These are phyloP conservation scores for Eucalyptus melliodora DNA, from an alignment of 345 rosid species.

Conservation along the genomic window DNA sequence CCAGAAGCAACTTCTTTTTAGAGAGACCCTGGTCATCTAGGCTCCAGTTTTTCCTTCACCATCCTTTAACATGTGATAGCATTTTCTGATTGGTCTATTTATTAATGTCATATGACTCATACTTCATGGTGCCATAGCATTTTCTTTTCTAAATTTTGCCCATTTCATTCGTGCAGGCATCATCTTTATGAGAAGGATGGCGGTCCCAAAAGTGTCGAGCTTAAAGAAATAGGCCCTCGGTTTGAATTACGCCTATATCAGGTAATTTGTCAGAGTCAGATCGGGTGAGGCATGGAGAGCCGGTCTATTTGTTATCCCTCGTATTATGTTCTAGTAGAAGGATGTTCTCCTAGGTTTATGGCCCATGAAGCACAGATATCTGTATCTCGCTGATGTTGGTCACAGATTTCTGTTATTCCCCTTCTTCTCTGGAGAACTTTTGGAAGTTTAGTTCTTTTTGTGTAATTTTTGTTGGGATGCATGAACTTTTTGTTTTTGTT, in stretches of 20 bases:
- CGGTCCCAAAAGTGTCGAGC: conserved; percentile 74
- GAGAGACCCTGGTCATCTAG: not conserved
- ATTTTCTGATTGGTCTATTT: not conserved
- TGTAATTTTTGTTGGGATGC: not conserved
- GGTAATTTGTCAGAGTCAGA: conserved; percentile 17
- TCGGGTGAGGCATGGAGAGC: not conserved
- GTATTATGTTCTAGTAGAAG: not conserved
- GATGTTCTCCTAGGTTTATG: not conserved
- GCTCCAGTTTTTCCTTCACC: not conserved
- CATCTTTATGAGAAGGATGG: conserved; percentile 65
- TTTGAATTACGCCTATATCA: conserved; percentile 83
- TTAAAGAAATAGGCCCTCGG: conserved; percentile 83
- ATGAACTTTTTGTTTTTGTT: not conserved
- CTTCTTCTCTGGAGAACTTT: not conserved
- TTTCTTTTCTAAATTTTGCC: not conserved
- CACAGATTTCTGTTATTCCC: not conserved
- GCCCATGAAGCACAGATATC: not conserved
- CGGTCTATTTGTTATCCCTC: not conserved
- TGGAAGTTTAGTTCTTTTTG: not conserved
- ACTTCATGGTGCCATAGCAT: not conserved
- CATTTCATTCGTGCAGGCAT: conserved; percentile 30
- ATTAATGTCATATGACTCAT: not conserved
- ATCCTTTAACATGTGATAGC: not conserved
- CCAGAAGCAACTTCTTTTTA: not conserved
- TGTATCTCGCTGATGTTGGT: not conserved